Evolutionary conservation across 2,329 filamentous ascomycete genomes (phyloP), one percentile per base, ranked within the genome.

Genomic region (Pseudocercospora fuligena): DNA sequence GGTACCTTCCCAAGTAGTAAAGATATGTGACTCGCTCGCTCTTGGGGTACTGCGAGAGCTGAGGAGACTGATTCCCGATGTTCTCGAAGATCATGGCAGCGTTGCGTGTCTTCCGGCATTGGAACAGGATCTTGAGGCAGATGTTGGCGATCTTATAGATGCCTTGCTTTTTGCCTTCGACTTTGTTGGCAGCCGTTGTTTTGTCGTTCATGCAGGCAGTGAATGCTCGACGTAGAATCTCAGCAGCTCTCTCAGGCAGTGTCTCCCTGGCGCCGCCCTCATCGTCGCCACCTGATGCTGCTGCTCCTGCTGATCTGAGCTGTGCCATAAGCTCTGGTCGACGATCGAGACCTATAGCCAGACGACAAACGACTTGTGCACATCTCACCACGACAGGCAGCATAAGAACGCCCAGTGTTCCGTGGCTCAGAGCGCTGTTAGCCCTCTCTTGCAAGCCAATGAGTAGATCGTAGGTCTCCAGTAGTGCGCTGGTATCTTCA

Each of bases 131-230:
- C 78, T 94, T 94, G 58, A 97, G 82, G 43, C 93, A 95, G 25
- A 97, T 86, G 76, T 97, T 97, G 66, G 93, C 94, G 80, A 97
- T 93, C 66, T 92, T 89, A 80, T 97, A 97, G 69, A 97, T 93
- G 51, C 92, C 94, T 11, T 90, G 82, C 75, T 94, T 93, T 77
- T 94, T 96, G 63, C 93, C 93, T 73, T 94, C 91, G 0, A 93
- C 92, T 71, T 86, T 86, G 64, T 76, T 78, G 27, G 86, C 79
- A 0, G 84, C 83, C 27, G 86, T 88, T 1, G 88, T 90, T 58
- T 92, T 87, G 76, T 97, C 93, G 3, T 91, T 93, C 36, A 97
- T 82, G 70, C 94, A 97, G 46, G 92, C 93, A 11, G 92, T 95
- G 76, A 97, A 97, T 23, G 94, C 93, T 76, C 93, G 92, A 68